A percentile compares a stretch with the other conserved stretches of the same genome.
Evolutionary conservation across 768 basidiomycete genomes (phyloP).

Genomic region (Hysterangium stoloniferum): DNA sequence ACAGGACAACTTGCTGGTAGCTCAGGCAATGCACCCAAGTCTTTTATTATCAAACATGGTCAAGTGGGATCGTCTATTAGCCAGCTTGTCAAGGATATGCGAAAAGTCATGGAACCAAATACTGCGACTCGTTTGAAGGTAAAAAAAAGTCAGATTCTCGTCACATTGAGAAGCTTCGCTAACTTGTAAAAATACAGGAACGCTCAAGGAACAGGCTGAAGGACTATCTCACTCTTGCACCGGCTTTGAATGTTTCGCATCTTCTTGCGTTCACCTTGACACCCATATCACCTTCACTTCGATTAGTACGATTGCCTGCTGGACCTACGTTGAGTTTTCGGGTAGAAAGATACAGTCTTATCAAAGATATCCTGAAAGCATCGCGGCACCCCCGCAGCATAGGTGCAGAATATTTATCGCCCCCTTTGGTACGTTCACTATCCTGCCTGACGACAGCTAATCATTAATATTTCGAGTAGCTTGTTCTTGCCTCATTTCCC

Average conservation of each 20-base stretch:
- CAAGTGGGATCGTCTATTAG: conserved; percentile 80
- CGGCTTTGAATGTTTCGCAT: conserved; percentile 85
- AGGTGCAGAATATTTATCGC: conserved; percentile 83
- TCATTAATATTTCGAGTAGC: conserved; percentile 36
- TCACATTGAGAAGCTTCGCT: neutral
- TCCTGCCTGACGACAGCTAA: neutral
- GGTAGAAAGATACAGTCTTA: conserved; percentile 85
- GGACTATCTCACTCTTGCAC: conserved; percentile 90
- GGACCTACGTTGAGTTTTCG: conserved; percentile 94
- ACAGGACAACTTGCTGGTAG: conserved; percentile 28
- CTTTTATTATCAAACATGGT: conserved; percentile 96
- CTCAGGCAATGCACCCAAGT: conserved; percentile 57
- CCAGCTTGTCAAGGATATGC: conserved; percentile 86
- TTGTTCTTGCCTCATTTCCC: conserved; percentile 86
- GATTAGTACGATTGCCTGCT: conserved; percentile 78
- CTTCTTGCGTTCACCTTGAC: conserved; percentile 88
- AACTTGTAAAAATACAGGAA: conserved; percentile 54
- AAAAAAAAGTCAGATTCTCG: conserved; percentile 21
- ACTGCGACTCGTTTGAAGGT: conserved; percentile 91
- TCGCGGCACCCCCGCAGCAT: conserved; percentile 64
- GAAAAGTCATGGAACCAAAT: conserved; percentile 97
- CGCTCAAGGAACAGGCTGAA: conserved; percentile 82
- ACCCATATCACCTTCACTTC: conserved; percentile 73
- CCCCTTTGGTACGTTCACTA: conserved; percentile 67
- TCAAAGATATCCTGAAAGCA: conserved; percentile 70